Evolutionary conservation across 2,329 filamentous ascomycete genomes (phyloP).

Genomic region (Neonectria sp.): DNA sequence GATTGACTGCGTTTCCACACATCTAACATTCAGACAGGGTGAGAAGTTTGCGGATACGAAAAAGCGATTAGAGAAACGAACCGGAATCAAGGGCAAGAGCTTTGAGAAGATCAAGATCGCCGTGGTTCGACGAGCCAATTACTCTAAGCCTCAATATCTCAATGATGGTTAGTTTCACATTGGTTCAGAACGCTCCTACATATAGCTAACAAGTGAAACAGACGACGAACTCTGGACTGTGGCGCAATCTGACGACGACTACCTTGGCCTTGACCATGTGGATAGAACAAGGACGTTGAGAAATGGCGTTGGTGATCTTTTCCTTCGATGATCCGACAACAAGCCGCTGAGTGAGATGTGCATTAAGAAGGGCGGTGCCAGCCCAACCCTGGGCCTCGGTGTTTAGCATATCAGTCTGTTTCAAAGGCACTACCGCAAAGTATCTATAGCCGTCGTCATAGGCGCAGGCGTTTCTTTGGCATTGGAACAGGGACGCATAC

Average conservation of each 20-base stretch:
- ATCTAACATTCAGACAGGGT: conserved; percentile 64
- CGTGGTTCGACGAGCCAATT: conserved; percentile 78
- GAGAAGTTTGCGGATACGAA: conserved; percentile 94
- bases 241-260: conserved; percentile 69
- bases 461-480: conserved; percentile 29
- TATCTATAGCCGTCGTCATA: conserved; percentile 30
- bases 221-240: conserved; percentile 72
- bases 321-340: conserved; percentile 61
- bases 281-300: conserved; percentile 72
- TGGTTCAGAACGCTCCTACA: neutral
- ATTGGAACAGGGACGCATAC: conserved; percentile 27
- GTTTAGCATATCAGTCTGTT: conserved; percentile 30
- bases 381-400: conserved; percentile 22
- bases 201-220: conserved; percentile 51
- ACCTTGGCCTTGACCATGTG: conserved; percentile 76
- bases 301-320: conserved; percentile 75
- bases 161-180: conserved; percentile 77
- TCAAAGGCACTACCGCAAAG: conserved; percentile 23
- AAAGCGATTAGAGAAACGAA: conserved; percentile 92
- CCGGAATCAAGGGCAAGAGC: conserved; percentile 96
- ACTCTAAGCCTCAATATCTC: conserved; percentile 85
- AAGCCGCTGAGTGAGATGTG: conserved; percentile 12
- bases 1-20: neutral
- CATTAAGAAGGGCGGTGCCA: conserved; percentile 20
- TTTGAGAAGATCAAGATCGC: conserved; percentile 99